Conservation (phyloP, 106 monocot species). For the Iris macrosiphon region DNA sequence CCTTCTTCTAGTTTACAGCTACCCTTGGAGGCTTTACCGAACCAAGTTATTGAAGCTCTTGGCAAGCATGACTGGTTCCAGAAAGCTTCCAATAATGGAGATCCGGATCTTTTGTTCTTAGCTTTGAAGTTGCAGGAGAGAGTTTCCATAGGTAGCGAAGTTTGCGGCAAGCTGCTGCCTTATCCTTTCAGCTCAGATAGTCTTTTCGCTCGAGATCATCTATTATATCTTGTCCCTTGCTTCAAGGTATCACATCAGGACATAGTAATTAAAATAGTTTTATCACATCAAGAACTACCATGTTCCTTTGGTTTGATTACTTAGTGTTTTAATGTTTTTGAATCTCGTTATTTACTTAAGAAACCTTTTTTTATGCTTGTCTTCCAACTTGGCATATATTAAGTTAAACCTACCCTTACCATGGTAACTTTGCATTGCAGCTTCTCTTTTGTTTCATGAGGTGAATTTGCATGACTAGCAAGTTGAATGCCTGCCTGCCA, state of each 20-base stretch:
- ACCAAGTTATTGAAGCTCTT: conserved; percentile 48
- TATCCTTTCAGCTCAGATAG: conserved; percentile 45
- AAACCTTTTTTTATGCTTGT: too few relatives aligned
- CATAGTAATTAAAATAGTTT: too few relatives aligned
- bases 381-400: too few relatives aligned
- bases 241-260: conserved; percentile 71
- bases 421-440: too few relatives aligned
- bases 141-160: conserved; percentile 24
- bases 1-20: conserved; percentile 51
- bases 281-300: too few relatives aligned
- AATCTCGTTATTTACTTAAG: too few relatives aligned
- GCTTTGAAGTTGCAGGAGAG: conserved; percentile 83
- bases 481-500: too few relatives aligned
- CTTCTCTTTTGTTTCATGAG: too few relatives aligned
- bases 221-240: conserved; percentile 52
- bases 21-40: conserved; percentile 51
- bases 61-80: conserved; percentile 56
- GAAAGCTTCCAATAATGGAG: conserved; percentile 56
- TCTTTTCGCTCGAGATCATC: conserved; percentile 74
- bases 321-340: too few relatives aligned
- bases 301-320: too few relatives aligned
- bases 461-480: too few relatives aligned
- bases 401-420: too few relatives aligned
- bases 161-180: conserved; percentile 61
- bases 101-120: conserved; percentile 83